These are phyloP conservation scores for Pythium aristosporum DNA, from an alignment of 352 stramenopile species.

Conservation along the genomic window DNA sequence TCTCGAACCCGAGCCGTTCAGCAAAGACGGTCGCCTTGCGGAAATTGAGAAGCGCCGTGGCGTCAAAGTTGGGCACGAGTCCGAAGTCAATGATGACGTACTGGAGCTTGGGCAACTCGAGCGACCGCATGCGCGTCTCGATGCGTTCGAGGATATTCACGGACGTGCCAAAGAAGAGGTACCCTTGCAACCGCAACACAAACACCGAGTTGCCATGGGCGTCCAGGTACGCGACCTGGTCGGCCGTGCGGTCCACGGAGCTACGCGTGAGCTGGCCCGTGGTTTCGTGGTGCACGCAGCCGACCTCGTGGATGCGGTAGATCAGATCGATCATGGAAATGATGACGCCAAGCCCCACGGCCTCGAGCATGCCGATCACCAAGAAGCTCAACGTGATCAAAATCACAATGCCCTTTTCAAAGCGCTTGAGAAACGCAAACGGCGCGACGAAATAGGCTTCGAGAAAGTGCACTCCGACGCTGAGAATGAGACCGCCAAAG, in stretches of 20 bases:
- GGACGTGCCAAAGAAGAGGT: conserved; percentile 82
- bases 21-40: conserved; percentile 61
- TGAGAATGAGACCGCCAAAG: conserved; percentile 73
- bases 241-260: conserved; percentile 62
- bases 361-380: conserved; percentile 69
- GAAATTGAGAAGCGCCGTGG: conserved; percentile 75
- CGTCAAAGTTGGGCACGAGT: conserved; percentile 75
- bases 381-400: conserved; percentile 74
- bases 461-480: conserved; percentile 74
- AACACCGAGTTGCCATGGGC: conserved; percentile 59
- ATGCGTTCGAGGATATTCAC: conserved; percentile 79
- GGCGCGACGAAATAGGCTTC: conserved; percentile 75
- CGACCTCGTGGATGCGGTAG: conserved; percentile 75
- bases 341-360: conserved; percentile 67
- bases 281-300: conserved; percentile 76
- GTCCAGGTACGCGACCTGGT: conserved; percentile 59
- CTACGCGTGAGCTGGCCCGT: conserved; percentile 62
- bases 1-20: conserved; percentile 66
- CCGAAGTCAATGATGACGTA: conserved; percentile 81
- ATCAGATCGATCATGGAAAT: conserved; percentile 83
- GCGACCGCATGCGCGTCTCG: conserved; percentile 58
- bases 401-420: conserved; percentile 63
- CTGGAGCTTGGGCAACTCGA: conserved; percentile 56
- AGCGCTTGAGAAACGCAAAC: conserved; percentile 67
- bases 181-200: conserved; percentile 71